Evolutionary conservation across 129 eudicot species (phyloP).

Genomic region (Helichrysum umbraculigerum): DNA sequence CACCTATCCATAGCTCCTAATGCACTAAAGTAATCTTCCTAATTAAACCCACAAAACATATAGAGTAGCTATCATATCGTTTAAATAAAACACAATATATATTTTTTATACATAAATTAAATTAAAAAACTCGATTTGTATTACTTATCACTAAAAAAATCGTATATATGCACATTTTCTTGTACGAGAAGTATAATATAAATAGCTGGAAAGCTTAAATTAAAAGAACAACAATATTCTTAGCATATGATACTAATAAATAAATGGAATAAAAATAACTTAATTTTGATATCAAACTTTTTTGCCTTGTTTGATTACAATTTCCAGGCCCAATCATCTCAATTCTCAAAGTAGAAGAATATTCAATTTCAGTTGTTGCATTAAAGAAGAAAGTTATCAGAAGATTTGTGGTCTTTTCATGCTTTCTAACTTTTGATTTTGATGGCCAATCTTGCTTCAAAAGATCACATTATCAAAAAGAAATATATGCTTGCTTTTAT

Average conservation of each 20-base stretch:
- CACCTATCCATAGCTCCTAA: too few species aligned
- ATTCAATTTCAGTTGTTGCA: constrained; percentile 32
- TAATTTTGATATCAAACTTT: neutral
- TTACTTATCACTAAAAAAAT: neutral
- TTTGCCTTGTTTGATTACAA: constrained; percentile 18
- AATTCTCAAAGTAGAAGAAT: constrained; percentile 20
- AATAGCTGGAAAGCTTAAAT: constrained; percentile 44
- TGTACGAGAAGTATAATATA: constrained; percentile 22
- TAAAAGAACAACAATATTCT: constrained; percentile 38
- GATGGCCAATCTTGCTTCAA: constrained; percentile 43
- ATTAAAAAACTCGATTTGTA: too few species aligned
- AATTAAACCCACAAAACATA: too few species aligned
- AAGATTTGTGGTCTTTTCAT: constrained; percentile 42
- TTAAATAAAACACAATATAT: too few species aligned
- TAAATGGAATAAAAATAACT: constrained; percentile 18
- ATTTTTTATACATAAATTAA: too few species aligned
- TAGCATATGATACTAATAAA: constrained; percentile 37
- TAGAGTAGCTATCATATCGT: too few species aligned
- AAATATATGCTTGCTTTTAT: constrained; percentile 14
- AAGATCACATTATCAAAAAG: constrained; percentile 27
- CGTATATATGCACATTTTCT: constrained; percentile 18
- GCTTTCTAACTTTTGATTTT: constrained; percentile 37
- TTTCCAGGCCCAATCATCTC: constrained; percentile 26
- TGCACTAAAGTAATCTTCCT: too few species aligned
- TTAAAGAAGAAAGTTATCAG: constrained; percentile 39